Base-by-base conservation (phyloP, 257 asterid genomes). In the Primulina eburnea region DNA sequence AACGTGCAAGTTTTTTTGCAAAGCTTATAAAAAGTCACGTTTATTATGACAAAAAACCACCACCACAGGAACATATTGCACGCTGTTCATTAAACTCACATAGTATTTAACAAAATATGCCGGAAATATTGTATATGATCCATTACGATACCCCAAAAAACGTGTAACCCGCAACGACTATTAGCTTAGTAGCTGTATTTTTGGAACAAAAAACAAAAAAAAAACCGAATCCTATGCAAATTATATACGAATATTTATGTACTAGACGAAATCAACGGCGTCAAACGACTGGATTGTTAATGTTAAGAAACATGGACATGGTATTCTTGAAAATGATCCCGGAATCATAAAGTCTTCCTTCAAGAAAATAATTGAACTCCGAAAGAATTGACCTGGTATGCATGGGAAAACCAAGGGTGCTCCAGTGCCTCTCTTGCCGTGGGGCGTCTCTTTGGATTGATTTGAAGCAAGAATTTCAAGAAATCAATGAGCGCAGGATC, bases 351-450 rank as follows among this genome's bases (percentile, higher is more conserved):
- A 32, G 34, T 18, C 59, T 53, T 29, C 14, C 53, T 50, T 20
- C 24, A 63, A 28, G 64, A 32, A 38, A 20, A 24, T 47, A 17
- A 57, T 30, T 26, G 30, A 62, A 37, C 56, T 74, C 82, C 58
- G 16, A 53, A 79, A 61, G 84, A 66, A 71, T 63, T 57, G 40
- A 76, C 79, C 59, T 82, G 60, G 38, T 84, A 87, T 0, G 71
- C 30, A 62, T 69, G 78, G 30, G 87, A 81, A 70, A 92, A 87
- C 98, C 98, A 92, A 11, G 97, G 95, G 72, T 92, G 98, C 60
- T 67, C 62, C 18, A 92, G 77, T 26, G 96, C 98, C 80, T 89
- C 89, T 64, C 75, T 66, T 2, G 96, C 98, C 14, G 86, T 85
- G 0, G 88, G 90, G 16, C 98, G 93, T 71, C 83, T 84, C 76